These are phyloP conservation scores for Exophiala mesophila DNA, from an alignment of 2,329 filamentous ascomycete species.

Conservation along the genomic window DNA sequence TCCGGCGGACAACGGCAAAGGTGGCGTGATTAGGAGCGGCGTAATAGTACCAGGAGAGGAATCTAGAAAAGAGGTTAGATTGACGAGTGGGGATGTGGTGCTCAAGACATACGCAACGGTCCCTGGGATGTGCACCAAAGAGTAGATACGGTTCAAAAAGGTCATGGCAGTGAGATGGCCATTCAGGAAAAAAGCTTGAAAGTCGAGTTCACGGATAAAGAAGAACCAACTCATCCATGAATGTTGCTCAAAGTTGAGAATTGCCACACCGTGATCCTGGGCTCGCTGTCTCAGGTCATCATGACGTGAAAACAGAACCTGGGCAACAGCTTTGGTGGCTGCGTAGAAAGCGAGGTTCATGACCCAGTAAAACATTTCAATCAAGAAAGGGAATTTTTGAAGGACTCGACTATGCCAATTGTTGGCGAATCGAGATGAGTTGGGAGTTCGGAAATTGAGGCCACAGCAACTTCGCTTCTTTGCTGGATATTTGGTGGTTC, in stretches of 20 bases:
- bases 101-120: conserved; percentile 42
- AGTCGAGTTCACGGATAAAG: conserved; percentile 39
- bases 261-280: conserved; percentile 35
- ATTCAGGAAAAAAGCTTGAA: conserved; percentile 43
- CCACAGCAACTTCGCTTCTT: conserved; percentile 52
- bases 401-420: conserved; percentile 59
- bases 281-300: conserved; percentile 45
- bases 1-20: conserved; percentile 54
- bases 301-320: conserved; percentile 46
- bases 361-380: conserved; percentile 71
- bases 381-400: conserved; percentile 63
- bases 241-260: conserved; percentile 22
- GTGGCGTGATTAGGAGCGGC: conserved; percentile 41
- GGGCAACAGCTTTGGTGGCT: conserved; percentile 51
- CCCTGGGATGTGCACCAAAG: conserved; percentile 48
- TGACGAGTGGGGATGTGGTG: background rate
- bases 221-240: conserved; percentile 37
- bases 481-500: conserved; percentile 38
- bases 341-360: conserved; percentile 62
- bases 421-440: conserved; percentile 57
- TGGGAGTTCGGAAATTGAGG: conserved; percentile 50
- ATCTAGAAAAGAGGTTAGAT: conserved; percentile 31
- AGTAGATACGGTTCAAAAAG: conserved; percentile 47
- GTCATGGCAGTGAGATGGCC: conserved; percentile 41
- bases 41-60: conserved; percentile 41